Conservation (phyloP, 345 rosid genomes). For the Populus pruinosa region DNA sequence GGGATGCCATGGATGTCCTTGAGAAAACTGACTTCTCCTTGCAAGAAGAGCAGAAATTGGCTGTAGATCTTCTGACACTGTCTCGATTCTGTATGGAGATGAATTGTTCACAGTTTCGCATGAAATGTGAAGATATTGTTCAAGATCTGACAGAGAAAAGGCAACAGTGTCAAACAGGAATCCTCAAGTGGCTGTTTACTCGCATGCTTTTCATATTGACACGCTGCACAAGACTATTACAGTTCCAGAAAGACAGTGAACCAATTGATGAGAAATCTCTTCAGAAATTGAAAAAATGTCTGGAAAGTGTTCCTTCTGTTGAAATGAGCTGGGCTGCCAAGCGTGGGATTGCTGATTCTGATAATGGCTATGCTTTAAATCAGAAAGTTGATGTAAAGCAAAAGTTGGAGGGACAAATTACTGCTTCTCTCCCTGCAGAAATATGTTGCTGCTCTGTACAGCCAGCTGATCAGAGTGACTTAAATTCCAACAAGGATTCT, state of each 20-base stretch:
- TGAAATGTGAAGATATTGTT: conserved; percentile 61
- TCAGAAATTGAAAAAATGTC: conserved; percentile 61
- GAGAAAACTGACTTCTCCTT: conserved; percentile 49
- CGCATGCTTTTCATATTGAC: conserved; percentile 76
- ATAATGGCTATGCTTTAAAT: conserved; percentile 28
- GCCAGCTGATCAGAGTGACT: conserved; percentile 30
- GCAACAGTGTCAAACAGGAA: conserved; percentile 59
- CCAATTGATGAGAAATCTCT: conserved; percentile 64
- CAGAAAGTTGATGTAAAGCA: conserved; percentile 28
- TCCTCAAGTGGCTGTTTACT: conserved; percentile 64
- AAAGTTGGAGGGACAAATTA: conserved; percentile 21
- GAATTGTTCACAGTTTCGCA: conserved; percentile 57
- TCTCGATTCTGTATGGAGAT: conserved; percentile 58
- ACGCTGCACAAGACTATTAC: conserved; percentile 71
- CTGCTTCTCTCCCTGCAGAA: conserved; percentile 29
- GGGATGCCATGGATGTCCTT: conserved; percentile 52
- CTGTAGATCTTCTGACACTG: conserved; percentile 50
- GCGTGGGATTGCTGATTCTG: conserved; percentile 40
- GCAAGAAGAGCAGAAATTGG: conserved; percentile 52
- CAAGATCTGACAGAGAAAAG: conserved; percentile 68
- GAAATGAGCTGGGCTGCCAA: conserved; percentile 54
- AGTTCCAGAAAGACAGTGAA: conserved; percentile 67
- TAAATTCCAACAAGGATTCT: conserved; percentile 30
- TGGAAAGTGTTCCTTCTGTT: conserved; percentile 71
- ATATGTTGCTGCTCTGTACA: conserved; percentile 12